Percentiles rank a stretch among this genome's conserved stretches.
Conservation (phyloP, 371 early-diverging fungal species). For the Nematocida sp. region DNA sequence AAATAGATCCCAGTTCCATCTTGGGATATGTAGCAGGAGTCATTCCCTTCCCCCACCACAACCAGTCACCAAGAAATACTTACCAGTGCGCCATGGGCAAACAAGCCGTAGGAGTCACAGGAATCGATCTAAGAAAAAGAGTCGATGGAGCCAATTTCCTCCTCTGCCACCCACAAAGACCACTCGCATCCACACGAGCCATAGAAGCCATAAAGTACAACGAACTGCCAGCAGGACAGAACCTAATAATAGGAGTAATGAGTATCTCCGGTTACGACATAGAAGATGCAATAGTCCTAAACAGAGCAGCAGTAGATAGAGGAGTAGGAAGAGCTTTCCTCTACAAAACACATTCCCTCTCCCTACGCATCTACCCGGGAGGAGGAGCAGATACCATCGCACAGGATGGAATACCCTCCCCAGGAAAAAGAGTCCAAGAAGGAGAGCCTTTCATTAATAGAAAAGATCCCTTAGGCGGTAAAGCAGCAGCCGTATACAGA, state of each 20-base stretch:
- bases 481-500: conserved; percentile 70
- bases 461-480: conserved; percentile 72
- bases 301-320: conserved; percentile 89
- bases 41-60: conserved; percentile 99
- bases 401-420: conserved; percentile 79
- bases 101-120: conserved; percentile 95
- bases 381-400: conserved; percentile 79
- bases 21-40: conserved; percentile 92
- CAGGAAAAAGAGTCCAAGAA: conserved; percentile 74
- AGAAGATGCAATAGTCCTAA: conserved; percentile 96
- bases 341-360: conserved; percentile 75
- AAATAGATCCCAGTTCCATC: conserved; percentile 92
- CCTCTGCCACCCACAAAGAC: conserved; percentile 92
- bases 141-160: conserved; percentile 90
- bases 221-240: conserved; percentile 95
- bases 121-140: conserved; percentile 84
- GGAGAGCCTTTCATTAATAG: conserved; percentile 76
- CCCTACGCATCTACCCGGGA: conserved; percentile 77
- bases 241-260: conserved; percentile 98
- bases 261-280: conserved; percentile 97
- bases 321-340: conserved; percentile 95
- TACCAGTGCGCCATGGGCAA: conserved; percentile 99
- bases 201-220: conserved; percentile 93
- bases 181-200: conserved; percentile 92
- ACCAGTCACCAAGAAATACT: conserved; percentile 98